These are phyloP conservation scores for Pulveroboletus frians DNA, from an alignment of 768 basidiomycete species.

Conservation along the genomic window DNA sequence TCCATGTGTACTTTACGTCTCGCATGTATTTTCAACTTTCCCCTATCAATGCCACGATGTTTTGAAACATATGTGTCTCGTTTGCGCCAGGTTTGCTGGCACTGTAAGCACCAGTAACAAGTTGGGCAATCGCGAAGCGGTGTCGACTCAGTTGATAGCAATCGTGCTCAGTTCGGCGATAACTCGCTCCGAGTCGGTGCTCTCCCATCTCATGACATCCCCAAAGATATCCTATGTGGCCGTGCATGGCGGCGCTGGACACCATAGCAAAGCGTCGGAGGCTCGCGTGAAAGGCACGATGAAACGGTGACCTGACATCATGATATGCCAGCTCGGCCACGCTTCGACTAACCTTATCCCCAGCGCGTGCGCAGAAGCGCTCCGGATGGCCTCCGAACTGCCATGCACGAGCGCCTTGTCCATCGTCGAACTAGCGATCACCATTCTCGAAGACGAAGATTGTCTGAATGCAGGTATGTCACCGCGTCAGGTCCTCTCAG, in stretches of 20 bases:
- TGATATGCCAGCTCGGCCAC: background rate
- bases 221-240: slow-evolving; percentile 41
- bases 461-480: slow-evolving; percentile 62
- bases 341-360: background rate
- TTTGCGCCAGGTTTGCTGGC: background rate
- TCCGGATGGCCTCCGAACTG: slow-evolving; percentile 19
- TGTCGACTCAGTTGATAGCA: no score
- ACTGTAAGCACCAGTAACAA: background rate
- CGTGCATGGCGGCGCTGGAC: slow-evolving; percentile 77
- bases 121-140: background rate
- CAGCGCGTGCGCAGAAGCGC: slow-evolving; percentile 51
- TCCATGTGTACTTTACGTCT: slow-evolving; percentile 17
- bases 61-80: slow-evolving; percentile 5
- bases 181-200: background rate
- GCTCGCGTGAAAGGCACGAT: slow-evolving; percentile 51
- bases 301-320: slow-evolving; percentile 40
- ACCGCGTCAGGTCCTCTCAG: background rate
- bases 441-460: slow-evolving; percentile 59
- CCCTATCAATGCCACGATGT: slow-evolving; percentile 16
- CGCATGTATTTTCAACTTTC: slow-evolving; percentile 21
- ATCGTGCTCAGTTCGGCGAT: background rate
- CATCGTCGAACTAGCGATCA: slow-evolving; percentile 51
- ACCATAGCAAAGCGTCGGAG: slow-evolving; percentile 47
- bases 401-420: slow-evolving; percentile 32
- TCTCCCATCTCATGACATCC: slow-evolving; percentile 4